These are phyloP conservation scores for Stromatinia cepivora DNA, from an alignment of 2,329 filamentous ascomycete species.

Conservation along the genomic window DNA sequence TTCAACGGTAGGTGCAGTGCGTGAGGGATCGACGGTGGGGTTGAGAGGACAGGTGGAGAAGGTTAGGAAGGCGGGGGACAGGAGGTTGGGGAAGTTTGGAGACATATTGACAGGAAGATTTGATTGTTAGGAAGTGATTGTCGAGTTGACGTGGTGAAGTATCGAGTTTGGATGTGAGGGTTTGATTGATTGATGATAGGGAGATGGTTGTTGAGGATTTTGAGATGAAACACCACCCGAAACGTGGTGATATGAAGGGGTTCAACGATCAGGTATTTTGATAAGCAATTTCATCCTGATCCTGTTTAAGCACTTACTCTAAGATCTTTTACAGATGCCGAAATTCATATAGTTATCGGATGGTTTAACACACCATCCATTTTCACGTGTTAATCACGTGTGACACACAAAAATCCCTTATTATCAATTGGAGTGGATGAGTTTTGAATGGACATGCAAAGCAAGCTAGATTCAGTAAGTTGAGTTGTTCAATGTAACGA, in stretches of 20 bases:
- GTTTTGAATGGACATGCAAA: slow-evolving; percentile 11
- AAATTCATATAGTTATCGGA: too few relatives aligned
- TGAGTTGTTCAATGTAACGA: slow-evolving; percentile 15
- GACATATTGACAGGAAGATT: neutral
- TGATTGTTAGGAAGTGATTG: neutral
- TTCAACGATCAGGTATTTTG: neutral
- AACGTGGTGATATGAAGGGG: slow-evolving; percentile 6
- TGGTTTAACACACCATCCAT: too few relatives aligned
- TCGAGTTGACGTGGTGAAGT: neutral
- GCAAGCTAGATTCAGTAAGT: neutral
- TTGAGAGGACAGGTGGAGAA: slow-evolving; percentile 30
- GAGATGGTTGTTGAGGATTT: neutral
- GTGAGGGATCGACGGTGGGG: slow-evolving; percentile 11
- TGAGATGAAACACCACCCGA: neutral
- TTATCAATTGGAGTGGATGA: neutral
- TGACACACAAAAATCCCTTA: too few relatives aligned
- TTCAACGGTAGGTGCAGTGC: slow-evolving; percentile 9
- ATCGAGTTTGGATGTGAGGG: neutral
- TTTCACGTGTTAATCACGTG: slow-evolving; percentile 13
- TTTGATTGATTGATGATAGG: neutral
- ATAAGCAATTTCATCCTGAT: neutral
- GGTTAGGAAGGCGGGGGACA: slow-evolving; percentile 29
- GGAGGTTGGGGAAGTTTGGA: slow-evolving; percentile 30
- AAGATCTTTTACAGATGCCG: slow-evolving; percentile 1
- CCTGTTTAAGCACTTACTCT: neutral